Evolutionary conservation across 208 protist genomes (phyloP).

Genomic region (Tritrichomonas musculus): DNA sequence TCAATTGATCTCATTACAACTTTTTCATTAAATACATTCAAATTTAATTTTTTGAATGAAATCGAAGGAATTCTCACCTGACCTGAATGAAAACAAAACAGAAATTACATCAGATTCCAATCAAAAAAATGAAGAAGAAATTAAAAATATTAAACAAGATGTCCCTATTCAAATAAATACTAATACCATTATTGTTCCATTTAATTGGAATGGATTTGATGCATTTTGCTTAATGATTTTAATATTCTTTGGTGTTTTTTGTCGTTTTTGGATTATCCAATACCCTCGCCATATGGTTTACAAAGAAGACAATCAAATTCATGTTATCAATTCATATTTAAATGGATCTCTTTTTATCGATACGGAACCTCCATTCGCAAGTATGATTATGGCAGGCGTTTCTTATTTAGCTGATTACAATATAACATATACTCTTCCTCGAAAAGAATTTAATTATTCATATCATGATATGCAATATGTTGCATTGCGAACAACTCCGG

Average conservation of each 20-base stretch:
- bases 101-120: too few relatives aligned
- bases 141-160: too few relatives aligned
- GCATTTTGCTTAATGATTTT: conserved; percentile 2
- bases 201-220: conserved; percentile 32
- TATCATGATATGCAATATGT: conserved; percentile 21
- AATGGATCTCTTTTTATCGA: conserved; percentile 3
- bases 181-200: neutral
- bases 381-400: neutral
- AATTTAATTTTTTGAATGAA: too few relatives aligned
- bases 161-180: too few relatives aligned
- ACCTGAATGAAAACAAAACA: too few relatives aligned
- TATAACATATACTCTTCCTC: neutral
- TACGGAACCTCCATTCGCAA: neutral
- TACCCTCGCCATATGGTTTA: neutral
- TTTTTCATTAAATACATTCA: too few relatives aligned
- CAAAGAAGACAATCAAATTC: neutral
- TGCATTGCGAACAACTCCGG: neutral
- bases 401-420: neutral
- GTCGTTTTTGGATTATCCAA: conserved; percentile 23
- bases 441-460: neutral
- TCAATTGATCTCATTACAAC: too few relatives aligned
- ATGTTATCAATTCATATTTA: neutral
- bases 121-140: too few relatives aligned
- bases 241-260: neutral
- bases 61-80: too few relatives aligned